Evolutionary conservation across 495 filamentous ascomycete species (phyloP).

Genomic region (Podospora didyma): DNA sequence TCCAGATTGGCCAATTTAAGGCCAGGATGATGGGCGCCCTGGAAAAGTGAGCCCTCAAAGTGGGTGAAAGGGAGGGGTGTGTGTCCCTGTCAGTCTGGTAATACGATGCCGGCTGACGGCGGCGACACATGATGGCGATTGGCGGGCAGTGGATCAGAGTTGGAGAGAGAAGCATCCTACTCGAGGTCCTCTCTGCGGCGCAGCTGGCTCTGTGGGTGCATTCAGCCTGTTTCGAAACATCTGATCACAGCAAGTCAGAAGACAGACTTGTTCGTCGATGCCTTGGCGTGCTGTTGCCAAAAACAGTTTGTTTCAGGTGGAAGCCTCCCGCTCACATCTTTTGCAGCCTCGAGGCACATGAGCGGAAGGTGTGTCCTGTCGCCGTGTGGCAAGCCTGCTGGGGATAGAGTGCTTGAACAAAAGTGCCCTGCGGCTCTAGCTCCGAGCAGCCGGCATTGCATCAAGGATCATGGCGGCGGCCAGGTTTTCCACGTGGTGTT

Average conservation of each 20-base stretch:
- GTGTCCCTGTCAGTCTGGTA: no score
- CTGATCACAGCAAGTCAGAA: conserved; percentile 2
- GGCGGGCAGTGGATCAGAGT: neutral
- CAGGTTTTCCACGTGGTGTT: no score
- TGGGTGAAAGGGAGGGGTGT: neutral
- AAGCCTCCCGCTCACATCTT: no score
- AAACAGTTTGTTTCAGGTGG: neutral
- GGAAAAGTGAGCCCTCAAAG: neutral
- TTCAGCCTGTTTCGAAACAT: conserved; percentile 19
- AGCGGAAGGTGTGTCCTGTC: no score
- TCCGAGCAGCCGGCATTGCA: no score
- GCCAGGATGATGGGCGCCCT: neutral
- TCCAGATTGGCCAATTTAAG: neutral
- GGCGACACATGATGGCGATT: neutral
- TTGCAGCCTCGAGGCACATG: no score
- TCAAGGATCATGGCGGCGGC: no score
- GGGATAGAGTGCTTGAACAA: no score
- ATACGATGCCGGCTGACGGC: neutral
- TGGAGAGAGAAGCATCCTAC: neutral
- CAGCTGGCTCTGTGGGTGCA: neutral
- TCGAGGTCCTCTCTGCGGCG: neutral
- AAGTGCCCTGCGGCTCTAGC: no score
- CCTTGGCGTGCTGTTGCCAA: neutral
- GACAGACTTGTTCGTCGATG: neutral
- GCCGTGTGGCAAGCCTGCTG: no score